Base-by-base conservation (phyloP, 352 stramenopile genomes). In the Globisporangium paddicum region DNA sequence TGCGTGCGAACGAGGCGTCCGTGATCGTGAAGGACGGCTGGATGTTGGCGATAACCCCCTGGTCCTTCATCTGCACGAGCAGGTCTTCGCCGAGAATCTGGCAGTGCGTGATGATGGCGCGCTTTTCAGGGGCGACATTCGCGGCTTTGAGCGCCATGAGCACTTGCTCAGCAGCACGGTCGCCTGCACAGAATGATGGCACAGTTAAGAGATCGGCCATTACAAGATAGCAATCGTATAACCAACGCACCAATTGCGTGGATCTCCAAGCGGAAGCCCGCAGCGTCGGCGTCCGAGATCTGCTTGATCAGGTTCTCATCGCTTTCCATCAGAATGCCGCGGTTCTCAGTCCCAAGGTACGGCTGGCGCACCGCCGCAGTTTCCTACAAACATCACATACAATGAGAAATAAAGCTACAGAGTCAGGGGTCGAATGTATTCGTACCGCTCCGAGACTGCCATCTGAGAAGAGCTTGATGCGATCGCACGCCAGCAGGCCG, bases 51-150 rank as follows among this genome's bases (percentile, higher is more conserved):
- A 96, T 93, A 37, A 94, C 86, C 5, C 86, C 84, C 49, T 87
- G 77, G 0, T 74, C 61, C 18, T 64, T 67, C 88, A 96, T 96
- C 28, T 79, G 56, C 6, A 58, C 34, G 25, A 96, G 78, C 19
- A 95, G 49, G 35, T 96, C 81, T 41, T 70, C 63, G 5, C 79
- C 78, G 11, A 96, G 65, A 48, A 96, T 89, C 67, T 97, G 89
- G 59, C 87, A 96, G 56, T 97, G 89, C 28, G 89, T 97, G 40
- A 97, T 72, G 60, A 96, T 88, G 0, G 87, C 81, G n/a, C 87
- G 77, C 42, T 81, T 81, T 5, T 76, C 64, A 0, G 66, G 54
- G 0, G 60, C 56, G 6, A 96, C 71, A 13, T 68, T 63, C n/a
- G n/a, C n/a, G 6, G 85, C 86, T 45, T 62, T 46, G 25, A 96